phyloP scores from a whole-genome alignment of 805 yeast species.

The Kurtzmaniella fragi region DNA sequence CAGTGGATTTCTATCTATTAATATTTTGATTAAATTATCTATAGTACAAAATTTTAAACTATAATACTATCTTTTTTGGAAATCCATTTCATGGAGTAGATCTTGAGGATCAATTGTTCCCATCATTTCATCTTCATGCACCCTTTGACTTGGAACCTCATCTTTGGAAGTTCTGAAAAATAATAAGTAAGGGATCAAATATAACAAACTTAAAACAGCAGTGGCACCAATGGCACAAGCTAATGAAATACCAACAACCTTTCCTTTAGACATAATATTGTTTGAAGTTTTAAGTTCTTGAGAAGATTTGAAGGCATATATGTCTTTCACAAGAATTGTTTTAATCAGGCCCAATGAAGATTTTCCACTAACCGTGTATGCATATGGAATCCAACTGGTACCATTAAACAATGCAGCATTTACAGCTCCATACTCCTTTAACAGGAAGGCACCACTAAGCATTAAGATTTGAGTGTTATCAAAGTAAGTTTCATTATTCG shows the following conservation, averaged over 20 bases:
- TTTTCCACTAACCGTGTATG: conserved; percentile 22
- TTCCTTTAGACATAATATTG: conserved; percentile 28
- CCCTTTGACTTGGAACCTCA: conserved; percentile 21
- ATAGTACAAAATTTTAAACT: conserved; percentile 5
- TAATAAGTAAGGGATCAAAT: conserved; percentile 34
- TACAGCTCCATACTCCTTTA: conserved; percentile 49
- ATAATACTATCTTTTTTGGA: conserved; percentile 24
- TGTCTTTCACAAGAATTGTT: conserved; percentile 30
- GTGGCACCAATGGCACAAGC: conserved; percentile 44
- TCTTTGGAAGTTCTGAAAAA: conserved; percentile 24
- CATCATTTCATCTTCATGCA: conserved; percentile 41
- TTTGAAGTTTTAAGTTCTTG: conserved; percentile 18
- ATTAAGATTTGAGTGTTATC: conserved; percentile 43
- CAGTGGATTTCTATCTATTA: background rate
- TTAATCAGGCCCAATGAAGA: conserved; percentile 23
- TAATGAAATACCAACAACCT: conserved; percentile 40
- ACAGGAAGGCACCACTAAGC: conserved; percentile 52
- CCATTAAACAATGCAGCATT: conserved; percentile 67
- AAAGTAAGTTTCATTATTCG: conserved; percentile 32
- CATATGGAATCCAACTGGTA: conserved; percentile 58
- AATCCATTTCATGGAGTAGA: conserved; percentile 40
- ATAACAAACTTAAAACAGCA: conserved; percentile 34
- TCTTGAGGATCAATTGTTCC: conserved; percentile 40
- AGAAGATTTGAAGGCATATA: conserved; percentile 31
- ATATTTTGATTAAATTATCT: conserved; percentile 1